phyloP scores from a whole-genome alignment of 257 asterid species.

The Jacaranda copaia region DNA sequence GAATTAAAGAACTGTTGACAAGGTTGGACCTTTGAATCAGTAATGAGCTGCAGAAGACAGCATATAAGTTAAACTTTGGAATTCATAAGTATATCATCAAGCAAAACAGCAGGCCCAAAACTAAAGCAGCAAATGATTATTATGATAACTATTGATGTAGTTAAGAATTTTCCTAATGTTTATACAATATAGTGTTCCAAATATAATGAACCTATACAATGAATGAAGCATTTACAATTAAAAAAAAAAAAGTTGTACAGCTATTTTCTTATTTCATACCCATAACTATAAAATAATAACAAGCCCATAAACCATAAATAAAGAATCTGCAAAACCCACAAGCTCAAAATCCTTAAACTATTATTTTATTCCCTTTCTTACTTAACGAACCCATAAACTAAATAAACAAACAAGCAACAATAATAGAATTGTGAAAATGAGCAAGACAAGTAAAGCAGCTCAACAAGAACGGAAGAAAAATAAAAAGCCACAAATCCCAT shows the following conservation, averaged over 20 bases:
- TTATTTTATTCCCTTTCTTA: neutral
- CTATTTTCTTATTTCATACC: neutral
- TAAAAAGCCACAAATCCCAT: neutral
- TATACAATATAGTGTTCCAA: neutral
- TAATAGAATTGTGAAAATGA: neutral
- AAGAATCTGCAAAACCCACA: neutral
- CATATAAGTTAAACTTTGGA: neutral
- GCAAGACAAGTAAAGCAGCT: neutral
- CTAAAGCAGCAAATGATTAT: neutral
- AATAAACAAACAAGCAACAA: neutral
- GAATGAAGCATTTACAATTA: neutral
- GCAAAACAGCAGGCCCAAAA: neutral
- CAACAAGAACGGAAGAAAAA: neutral
- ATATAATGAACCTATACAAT: neutral
- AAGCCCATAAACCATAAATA: neutral
- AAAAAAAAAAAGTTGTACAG: neutral
- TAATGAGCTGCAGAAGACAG: slow-evolving; percentile 1
- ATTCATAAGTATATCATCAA: neutral
- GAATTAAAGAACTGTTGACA: neutral
- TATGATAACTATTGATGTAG: neutral
- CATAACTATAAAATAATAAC: neutral
- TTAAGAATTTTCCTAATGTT: neutral
- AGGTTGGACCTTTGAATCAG: neutral
- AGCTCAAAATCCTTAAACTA: neutral
- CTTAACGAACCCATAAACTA: neutral